phyloP scores from a whole-genome alignment of 768 basidiomycete genomes.

The Cystofilobasidium macerans region DNA sequence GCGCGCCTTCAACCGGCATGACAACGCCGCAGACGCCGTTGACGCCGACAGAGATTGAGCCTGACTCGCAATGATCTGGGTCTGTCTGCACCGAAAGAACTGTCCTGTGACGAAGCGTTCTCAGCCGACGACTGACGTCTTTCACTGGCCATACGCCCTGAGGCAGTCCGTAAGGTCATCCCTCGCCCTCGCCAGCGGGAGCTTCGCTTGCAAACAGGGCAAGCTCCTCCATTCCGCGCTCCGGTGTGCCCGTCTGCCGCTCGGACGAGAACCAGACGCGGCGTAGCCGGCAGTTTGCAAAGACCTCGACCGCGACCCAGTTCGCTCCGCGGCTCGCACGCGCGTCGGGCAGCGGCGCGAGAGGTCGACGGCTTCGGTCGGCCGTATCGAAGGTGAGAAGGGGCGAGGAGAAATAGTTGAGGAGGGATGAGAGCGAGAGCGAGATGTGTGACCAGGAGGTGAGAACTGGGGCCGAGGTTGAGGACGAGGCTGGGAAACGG shows the following conservation, averaged over 20 bases:
- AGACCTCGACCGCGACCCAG: slow-evolving; percentile 61
- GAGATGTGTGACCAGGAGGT: slow-evolving; percentile 61
- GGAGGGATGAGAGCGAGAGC: slow-evolving; percentile 39
- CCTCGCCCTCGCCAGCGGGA: too few species aligned
- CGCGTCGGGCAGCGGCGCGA: slow-evolving; percentile 44
- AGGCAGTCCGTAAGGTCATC: too few species aligned
- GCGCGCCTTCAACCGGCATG: background rate
- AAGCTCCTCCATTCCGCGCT: slow-evolving; percentile 14
- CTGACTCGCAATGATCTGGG: too few species aligned
- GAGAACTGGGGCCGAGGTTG: slow-evolving; percentile 47
- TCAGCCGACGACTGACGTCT: too few species aligned
- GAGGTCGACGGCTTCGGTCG: slow-evolving; percentile 4
- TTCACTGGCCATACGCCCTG: too few species aligned
- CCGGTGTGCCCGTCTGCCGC: background rate
- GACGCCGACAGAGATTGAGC: too few species aligned
- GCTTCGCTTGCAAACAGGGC: background rate
- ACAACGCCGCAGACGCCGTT: background rate
- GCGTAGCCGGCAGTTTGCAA: slow-evolving; percentile 64
- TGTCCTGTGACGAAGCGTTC: too few species aligned
- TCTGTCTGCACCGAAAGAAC: too few species aligned
- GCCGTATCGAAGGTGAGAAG: slow-evolving; percentile 33
- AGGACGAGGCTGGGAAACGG: slow-evolving; percentile 64
- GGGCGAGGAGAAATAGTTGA: slow-evolving; percentile 43
- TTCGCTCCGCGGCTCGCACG: slow-evolving; percentile 46
- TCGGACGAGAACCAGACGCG: slow-evolving; percentile 54